Conservation (phyloP, 2,329 filamentous ascomycete genomes). For the Trichoderma sp. region DNA sequence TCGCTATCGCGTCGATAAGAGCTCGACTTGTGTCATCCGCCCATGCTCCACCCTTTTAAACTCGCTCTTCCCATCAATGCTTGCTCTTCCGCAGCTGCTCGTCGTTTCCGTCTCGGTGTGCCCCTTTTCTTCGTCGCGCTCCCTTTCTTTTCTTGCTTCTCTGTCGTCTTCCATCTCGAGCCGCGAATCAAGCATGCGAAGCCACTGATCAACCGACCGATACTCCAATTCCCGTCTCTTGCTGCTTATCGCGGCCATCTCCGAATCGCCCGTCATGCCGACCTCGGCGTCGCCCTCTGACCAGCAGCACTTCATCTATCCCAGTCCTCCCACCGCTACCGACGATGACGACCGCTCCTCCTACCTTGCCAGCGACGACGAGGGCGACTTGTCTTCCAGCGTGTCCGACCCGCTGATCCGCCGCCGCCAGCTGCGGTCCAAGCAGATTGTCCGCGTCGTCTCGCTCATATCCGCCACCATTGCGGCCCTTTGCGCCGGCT, state of each 20-base stretch:
- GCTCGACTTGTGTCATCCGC: slow-evolving; percentile 4
- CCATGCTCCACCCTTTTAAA: not conserved
- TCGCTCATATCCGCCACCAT: slow-evolving; percentile 59
- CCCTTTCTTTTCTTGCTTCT: not conserved
- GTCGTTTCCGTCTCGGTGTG: not conserved
- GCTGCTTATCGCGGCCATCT: not conserved
- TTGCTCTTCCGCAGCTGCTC: not conserved
- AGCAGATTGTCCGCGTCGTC: slow-evolving; percentile 43
- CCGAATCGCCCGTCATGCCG: slow-evolving; percentile 18
- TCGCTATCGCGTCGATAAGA: slow-evolving; percentile 20
- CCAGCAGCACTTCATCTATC: slow-evolving; percentile 21
- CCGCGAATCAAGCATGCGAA: not conserved
- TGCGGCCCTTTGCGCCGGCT: slow-evolving; percentile 76
- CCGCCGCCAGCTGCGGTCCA: slow-evolving; percentile 33
- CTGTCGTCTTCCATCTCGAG: not conserved
- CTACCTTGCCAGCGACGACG: slow-evolving; percentile 24
- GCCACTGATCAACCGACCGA: not conserved
- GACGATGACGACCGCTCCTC: slow-evolving; percentile 33
- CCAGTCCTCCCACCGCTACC: slow-evolving; percentile 1
- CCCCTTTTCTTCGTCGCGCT: not conserved
- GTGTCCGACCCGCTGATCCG: slow-evolving; percentile 26
- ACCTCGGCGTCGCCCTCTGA: slow-evolving; percentile 18
- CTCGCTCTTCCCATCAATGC: not conserved
- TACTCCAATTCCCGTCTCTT: not conserved
- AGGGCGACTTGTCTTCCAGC: slow-evolving; percentile 5